phyloP scores from a whole-genome alignment of 2,329 filamentous ascomycete genomes.

The Chaetomiaceae sp. region DNA sequence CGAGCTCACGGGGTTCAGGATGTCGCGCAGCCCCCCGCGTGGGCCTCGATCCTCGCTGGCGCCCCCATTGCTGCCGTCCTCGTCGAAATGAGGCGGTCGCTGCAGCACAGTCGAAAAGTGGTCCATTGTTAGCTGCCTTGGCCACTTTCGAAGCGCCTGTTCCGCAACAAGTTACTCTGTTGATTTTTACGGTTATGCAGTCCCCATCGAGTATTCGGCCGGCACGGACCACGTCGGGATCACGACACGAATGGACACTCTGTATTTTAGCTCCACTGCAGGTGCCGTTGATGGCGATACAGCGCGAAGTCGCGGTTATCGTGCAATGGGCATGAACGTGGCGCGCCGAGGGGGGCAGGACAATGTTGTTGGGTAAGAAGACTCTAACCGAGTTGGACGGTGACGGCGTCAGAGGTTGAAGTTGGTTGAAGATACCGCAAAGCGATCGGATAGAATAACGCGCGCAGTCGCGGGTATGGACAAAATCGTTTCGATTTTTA shows the following conservation, averaged over 20 bases:
- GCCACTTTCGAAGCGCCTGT: conserved; percentile 10
- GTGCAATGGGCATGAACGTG: background rate
- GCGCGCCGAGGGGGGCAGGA: background rate
- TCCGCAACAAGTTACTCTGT: conserved; percentile 16
- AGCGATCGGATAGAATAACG: conserved; percentile 18
- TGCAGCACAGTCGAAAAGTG: conserved; percentile 50
- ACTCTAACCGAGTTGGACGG: conserved; percentile 4
- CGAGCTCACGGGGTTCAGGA: conserved; percentile 39
- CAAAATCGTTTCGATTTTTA: background rate
- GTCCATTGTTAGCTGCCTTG: conserved; percentile 41
- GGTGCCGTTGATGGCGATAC: background rate
- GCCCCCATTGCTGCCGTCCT: conserved; percentile 37
- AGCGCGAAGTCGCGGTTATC: background rate
- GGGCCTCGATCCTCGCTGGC: conserved; percentile 34
- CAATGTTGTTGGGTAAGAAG: background rate
- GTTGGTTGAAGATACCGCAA: background rate
- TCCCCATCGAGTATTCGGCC: conserved; percentile 23
- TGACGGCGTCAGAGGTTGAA: background rate
- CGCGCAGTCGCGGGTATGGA: background rate
- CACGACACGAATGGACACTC: conserved; percentile 7
- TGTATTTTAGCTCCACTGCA: conserved; percentile 1
- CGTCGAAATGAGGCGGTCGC: conserved; percentile 38
- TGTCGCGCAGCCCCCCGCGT: conserved; percentile 42
- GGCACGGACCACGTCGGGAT: conserved; percentile 16
- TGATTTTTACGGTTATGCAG: conserved; percentile 21